Evolutionary conservation across 2,329 filamentous ascomycete species (phyloP).

Genomic region (Fusarium nygamai): DNA sequence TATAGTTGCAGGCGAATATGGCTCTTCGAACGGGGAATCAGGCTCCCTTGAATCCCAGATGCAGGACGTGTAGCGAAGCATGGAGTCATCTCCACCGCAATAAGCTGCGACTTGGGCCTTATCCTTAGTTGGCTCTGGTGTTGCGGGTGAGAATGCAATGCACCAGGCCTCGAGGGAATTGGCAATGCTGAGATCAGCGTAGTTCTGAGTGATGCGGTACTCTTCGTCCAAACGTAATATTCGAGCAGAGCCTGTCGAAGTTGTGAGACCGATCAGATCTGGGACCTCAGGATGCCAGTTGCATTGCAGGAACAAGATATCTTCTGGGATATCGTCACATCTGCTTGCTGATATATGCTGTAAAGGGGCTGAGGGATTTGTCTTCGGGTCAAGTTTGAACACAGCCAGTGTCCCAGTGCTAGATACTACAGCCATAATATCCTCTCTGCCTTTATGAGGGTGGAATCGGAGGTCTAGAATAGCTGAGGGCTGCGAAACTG

Average conservation of each 20-base stretch:
- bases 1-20: conserved; percentile 43
- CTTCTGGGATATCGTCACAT: conserved; percentile 62
- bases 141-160: conserved; percentile 64
- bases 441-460: conserved; percentile 53
- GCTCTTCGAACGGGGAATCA: conserved; percentile 26
- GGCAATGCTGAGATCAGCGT: conserved; percentile 52
- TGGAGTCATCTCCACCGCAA: conserved; percentile 81
- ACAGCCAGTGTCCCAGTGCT: conserved; percentile 78
- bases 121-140: conserved; percentile 9
- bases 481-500: conserved; percentile 72
- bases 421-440: conserved; percentile 77
- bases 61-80: conserved; percentile 60
- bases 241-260: conserved; percentile 73
- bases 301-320: conserved; percentile 75
- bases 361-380: conserved; percentile 47
- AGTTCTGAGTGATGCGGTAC: conserved; percentile 51
- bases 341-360: conserved; percentile 56
- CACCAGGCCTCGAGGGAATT: conserved; percentile 79
- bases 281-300: conserved; percentile 72
- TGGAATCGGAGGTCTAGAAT: conserved; percentile 89
- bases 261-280: conserved; percentile 73
- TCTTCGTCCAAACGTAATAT: conserved; percentile 59
- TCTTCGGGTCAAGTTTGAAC: conserved; percentile 62
- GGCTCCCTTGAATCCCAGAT: conserved; percentile 24
- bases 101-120: conserved; percentile 58